These are phyloP conservation scores for Verticillium zaregamsianum DNA, from an alignment of 2,329 filamentous ascomycete genomes.

Conservation along the genomic window DNA sequence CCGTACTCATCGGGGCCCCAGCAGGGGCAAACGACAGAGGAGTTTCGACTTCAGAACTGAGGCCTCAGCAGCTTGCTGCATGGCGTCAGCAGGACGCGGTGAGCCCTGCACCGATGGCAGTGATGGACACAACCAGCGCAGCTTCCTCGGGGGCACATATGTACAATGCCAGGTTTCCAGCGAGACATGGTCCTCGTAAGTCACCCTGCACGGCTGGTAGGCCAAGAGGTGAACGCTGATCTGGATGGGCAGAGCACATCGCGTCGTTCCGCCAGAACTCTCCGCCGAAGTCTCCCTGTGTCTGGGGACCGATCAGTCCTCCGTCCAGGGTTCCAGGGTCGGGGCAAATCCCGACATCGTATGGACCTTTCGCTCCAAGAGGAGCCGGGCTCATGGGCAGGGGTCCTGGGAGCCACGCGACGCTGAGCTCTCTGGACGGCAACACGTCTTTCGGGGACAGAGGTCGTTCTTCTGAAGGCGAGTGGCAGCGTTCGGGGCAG, in stretches of 20 bases:
- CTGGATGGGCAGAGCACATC: background rate
- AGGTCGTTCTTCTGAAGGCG: background rate
- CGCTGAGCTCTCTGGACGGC: background rate
- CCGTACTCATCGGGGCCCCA: background rate
- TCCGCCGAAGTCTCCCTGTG: conserved; percentile 13
- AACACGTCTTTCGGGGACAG: background rate
- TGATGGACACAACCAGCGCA: background rate
- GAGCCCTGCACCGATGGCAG: background rate
- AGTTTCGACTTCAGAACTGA: background rate
- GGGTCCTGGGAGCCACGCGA: background rate
- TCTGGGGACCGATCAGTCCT: conserved; percentile 24
- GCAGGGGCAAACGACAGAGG: background rate
- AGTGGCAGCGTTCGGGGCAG: background rate
- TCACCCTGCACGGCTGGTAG: background rate
- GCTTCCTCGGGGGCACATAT: background rate
- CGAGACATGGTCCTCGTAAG: background rate
- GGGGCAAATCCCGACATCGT: background rate
- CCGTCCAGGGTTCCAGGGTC: conserved; percentile 13
- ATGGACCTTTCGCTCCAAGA: background rate
- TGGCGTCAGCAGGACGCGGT: background rate
- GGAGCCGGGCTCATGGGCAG: background rate
- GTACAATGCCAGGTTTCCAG: background rate
- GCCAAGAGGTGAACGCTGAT: background rate
- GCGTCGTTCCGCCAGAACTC: background rate
- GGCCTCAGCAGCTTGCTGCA: background rate